phyloP scores from a whole-genome alignment of 2,329 filamentous ascomycete species.

The Penicillium sp. region DNA sequence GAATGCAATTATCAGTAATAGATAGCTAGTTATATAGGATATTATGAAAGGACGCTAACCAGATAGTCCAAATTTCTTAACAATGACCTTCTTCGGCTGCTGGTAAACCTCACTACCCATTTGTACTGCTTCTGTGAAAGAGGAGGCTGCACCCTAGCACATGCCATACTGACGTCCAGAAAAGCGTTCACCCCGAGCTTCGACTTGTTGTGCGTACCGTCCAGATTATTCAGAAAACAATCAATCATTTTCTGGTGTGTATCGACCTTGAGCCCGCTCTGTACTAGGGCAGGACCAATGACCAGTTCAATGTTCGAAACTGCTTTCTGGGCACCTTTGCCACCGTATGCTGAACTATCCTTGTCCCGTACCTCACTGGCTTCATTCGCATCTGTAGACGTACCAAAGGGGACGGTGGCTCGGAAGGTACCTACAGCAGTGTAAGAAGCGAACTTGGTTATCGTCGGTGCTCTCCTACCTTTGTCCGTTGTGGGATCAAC shows the following conservation, averaged over 20 bases:
- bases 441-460: background rate
- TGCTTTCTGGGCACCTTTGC: background rate
- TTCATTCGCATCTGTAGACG: background rate
- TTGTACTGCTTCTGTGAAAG: constrained; percentile 21
- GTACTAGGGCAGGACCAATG: background rate
- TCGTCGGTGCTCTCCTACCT: background rate
- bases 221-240: background rate
- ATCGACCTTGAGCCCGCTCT: background rate
- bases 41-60: constrained; percentile 13
- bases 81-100: constrained; percentile 31
- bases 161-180: background rate
- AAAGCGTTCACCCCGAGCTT: background rate
- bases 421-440: background rate
- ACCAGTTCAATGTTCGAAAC: background rate
- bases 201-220: background rate
- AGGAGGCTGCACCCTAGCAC: constrained; percentile 2
- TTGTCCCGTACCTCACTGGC: background rate
- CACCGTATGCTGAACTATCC: background rate
- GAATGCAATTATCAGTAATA: background rate
- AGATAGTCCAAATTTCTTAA: constrained; percentile 30
- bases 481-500: background rate
- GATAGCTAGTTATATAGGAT: no score
- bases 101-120: constrained; percentile 38
- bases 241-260: background rate
- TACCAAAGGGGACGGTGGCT: background rate